phyloP scores from a whole-genome alignment of 2,329 filamentous ascomycete species.

The Rhytidhysteron rufulum region DNA sequence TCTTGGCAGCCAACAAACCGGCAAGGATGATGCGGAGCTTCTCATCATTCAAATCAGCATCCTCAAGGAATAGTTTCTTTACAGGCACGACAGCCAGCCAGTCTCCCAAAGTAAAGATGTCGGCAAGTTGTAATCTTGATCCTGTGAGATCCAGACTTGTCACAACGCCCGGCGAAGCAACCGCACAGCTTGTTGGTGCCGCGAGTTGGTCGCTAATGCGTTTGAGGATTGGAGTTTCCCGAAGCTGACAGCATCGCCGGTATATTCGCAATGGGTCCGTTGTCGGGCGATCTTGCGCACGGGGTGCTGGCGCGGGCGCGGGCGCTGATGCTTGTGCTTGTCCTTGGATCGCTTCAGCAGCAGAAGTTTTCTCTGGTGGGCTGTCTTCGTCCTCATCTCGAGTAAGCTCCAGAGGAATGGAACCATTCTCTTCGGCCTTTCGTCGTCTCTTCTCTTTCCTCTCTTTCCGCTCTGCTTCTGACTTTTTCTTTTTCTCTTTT shows the following conservation, averaged over 20 bases:
- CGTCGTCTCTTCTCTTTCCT: constrained; percentile 84
- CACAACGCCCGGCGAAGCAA: constrained; percentile 68
- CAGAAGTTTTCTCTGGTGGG: too few species aligned
- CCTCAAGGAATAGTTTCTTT: constrained; percentile 78
- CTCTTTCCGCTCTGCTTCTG: constrained; percentile 87
- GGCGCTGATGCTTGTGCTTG: constrained; percentile 14
- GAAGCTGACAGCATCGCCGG: constrained; percentile 85
- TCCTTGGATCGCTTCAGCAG: too few species aligned
- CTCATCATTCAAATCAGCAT: constrained; percentile 82
- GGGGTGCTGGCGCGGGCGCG: constrained; percentile 35
- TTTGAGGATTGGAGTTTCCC: constrained; percentile 88
- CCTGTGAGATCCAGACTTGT: constrained; percentile 78
- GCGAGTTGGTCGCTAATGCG: constrained; percentile 86
- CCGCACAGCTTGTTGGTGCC: constrained; percentile 61
- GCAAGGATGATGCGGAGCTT: constrained; percentile 82
- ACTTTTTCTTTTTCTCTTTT: constrained; percentile 94
- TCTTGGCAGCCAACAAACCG: constrained; percentile 76
- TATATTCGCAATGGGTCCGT: constrained; percentile 93
- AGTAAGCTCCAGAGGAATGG: constrained; percentile 77
- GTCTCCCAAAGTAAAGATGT: constrained; percentile 84
- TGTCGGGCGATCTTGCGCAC: constrained; percentile 67
- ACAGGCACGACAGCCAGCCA: constrained; percentile 93
- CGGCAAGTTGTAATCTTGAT: constrained; percentile 76
- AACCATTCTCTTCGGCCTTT: constrained; percentile 82
- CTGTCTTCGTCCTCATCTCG: constrained; percentile 54